Evolutionary conservation across 352 stramenopile genomes (phyloP).

Genomic region (Aphanomyces invadans): DNA sequence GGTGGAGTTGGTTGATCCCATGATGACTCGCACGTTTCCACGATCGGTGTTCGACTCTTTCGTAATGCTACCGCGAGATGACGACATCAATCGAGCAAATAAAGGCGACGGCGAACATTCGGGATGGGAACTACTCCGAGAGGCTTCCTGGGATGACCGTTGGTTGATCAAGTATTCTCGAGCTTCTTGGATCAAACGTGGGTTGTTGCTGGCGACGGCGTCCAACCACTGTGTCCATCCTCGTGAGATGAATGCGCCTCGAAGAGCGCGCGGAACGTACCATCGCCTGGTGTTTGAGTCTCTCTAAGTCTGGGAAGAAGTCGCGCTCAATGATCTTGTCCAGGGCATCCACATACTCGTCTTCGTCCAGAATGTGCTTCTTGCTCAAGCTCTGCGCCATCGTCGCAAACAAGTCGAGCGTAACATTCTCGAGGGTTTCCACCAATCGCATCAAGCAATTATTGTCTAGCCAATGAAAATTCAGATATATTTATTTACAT

Average conservation of each 20-base stretch:
- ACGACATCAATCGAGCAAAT: not conserved
- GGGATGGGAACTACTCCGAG: constrained; percentile 11
- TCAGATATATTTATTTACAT: too few species aligned
- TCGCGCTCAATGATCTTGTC: constrained; percentile 79
- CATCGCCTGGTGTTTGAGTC: constrained; percentile 47
- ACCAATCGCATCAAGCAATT: too few species aligned
- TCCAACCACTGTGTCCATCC: constrained; percentile 16
- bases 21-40: constrained; percentile 23
- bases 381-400: constrained; percentile 29
- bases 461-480: too few species aligned
- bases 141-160: constrained; percentile 2
- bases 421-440: not conserved
- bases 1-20: constrained; percentile 61
- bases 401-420: too few species aligned
- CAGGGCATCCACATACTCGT: constrained; percentile 64
- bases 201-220: constrained; percentile 23
- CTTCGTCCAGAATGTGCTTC: constrained; percentile 63
- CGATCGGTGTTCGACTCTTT: constrained; percentile 7
- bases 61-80: constrained; percentile 22
- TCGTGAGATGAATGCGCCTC: not conserved
- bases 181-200: constrained; percentile 3
- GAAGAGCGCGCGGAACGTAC: constrained; percentile 26
- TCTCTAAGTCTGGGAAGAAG: constrained; percentile 72
- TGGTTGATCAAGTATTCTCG: constrained; percentile 13
- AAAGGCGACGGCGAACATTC: not conserved